Conservation (phyloP, 257 asterid species). For the Osmanthus fragrans region DNA sequence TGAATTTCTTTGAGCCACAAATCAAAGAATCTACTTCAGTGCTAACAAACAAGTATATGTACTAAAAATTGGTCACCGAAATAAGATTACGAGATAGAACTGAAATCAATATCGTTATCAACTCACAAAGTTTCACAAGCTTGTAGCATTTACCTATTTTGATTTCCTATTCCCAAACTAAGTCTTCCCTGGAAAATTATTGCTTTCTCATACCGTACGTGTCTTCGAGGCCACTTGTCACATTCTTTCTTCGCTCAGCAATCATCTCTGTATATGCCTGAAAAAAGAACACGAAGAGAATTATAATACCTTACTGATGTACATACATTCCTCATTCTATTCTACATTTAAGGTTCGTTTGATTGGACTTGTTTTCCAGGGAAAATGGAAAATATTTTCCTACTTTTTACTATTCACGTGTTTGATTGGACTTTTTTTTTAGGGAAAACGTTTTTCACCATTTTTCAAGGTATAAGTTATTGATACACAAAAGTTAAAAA, state of each 20-base stretch:
- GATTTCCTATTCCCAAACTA: neutral
- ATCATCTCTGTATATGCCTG: conserved; percentile 81
- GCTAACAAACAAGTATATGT: neutral
- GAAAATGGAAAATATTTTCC: no score
- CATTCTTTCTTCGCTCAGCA: conserved; percentile 62
- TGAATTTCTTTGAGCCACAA: neutral
- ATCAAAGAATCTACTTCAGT: neutral
- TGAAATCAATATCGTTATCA: neutral
- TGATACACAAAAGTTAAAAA: no score
- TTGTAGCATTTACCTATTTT: neutral
- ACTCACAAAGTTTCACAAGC: neutral
- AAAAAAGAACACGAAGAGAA: neutral
- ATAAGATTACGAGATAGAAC: no score
- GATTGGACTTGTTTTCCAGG: no score
- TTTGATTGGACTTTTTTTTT: no score
- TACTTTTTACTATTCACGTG: no score
- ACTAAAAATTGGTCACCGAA: neutral
- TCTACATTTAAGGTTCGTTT: neutral
- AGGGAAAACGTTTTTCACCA: no score
- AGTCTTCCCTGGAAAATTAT: conserved; percentile 21
- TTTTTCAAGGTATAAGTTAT: no score
- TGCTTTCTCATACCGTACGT: conserved; percentile 55
- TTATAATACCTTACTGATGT: neutral
- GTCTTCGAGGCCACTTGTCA: conserved; percentile 64
- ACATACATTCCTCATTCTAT: neutral